Percentiles rank a stretch among this genome's conserved stretches.
Evolutionary conservation across 23 red algal genomes (phyloP).

Genomic region (Gracilariopsis chorda): DNA sequence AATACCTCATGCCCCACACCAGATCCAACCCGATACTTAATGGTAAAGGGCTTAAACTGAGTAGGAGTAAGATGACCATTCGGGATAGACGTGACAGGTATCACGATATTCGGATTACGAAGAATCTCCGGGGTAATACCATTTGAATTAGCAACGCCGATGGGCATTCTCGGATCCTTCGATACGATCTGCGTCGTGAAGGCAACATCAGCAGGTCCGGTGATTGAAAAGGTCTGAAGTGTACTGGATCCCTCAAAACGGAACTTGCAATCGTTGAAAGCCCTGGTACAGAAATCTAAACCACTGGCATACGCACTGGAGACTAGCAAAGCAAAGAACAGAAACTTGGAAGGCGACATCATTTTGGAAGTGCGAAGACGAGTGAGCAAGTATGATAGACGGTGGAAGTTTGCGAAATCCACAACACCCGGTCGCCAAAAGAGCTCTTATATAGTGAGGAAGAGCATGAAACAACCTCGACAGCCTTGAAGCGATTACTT

Average conservation of each 20-base stretch:
- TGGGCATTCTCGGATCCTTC: background rate
- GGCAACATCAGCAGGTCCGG: background rate
- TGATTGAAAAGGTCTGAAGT: background rate
- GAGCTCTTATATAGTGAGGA: too few species aligned
- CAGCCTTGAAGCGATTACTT: too few species aligned
- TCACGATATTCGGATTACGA: background rate
- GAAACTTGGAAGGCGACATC: too few species aligned
- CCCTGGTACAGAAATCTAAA: background rate
- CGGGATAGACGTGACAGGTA: background rate
- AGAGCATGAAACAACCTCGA: too few species aligned
- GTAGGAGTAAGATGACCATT: background rate
- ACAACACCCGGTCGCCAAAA: too few species aligned
- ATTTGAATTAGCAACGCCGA: background rate
- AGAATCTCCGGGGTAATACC: background rate
- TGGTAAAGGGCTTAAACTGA: slow-evolving; percentile 8
- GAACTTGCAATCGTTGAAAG: background rate
- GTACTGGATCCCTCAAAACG: background rate
- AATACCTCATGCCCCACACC: background rate
- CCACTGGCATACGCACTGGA: background rate
- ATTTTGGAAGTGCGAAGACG: too few species aligned
- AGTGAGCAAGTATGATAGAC: too few species aligned
- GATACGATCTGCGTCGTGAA: slow-evolving; percentile 17
- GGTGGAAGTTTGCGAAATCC: too few species aligned
- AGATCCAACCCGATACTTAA: background rate
- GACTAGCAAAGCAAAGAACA: background rate